These are phyloP conservation scores for Suhomyces terraborum DNA, from an alignment of 1,139 yeast genomes.

Conservation along the genomic window DNA sequence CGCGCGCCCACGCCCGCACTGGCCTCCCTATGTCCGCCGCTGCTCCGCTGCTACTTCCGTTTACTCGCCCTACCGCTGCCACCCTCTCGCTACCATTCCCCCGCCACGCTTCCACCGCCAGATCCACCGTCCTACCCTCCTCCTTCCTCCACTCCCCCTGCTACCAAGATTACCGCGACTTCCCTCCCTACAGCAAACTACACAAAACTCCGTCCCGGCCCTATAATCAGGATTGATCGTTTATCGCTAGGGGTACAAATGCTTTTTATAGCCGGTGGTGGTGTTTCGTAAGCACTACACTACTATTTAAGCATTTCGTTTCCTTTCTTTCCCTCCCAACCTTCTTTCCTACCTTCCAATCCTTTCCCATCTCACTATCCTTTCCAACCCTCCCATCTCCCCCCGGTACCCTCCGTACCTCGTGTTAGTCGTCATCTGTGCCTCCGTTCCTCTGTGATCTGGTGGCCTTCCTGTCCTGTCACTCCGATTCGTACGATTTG, in stretches of 20 bases:
- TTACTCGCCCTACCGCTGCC: no score
- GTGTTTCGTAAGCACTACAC: slow-evolving; percentile 6
- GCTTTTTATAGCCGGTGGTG: slow-evolving; percentile 12
- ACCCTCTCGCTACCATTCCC: no score
- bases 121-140: background rate
- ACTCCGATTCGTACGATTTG: background rate
- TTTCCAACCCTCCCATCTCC: background rate
- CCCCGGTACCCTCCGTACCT: slow-evolving; percentile 4
- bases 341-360: background rate
- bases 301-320: slow-evolving; percentile 8
- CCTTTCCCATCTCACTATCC: slow-evolving; percentile 1
- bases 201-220: slow-evolving; percentile 13
- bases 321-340: slow-evolving; percentile 1
- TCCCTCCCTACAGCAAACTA: slow-evolving; percentile 11
- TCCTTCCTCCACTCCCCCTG: background rate
- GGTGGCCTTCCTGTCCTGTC: background rate
- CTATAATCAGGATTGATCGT: slow-evolving; percentile 17
- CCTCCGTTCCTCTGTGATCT: background rate
- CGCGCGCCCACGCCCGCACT: no score
- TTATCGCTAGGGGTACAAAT: slow-evolving; percentile 13
- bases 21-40: no score
- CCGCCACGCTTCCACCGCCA: no score
- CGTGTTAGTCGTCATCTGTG: background rate
- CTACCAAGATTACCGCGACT: background rate
- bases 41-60: no score